These are phyloP conservation scores for Posidonia australis DNA, from an alignment of 106 monocot species.

Conservation along the genomic window DNA sequence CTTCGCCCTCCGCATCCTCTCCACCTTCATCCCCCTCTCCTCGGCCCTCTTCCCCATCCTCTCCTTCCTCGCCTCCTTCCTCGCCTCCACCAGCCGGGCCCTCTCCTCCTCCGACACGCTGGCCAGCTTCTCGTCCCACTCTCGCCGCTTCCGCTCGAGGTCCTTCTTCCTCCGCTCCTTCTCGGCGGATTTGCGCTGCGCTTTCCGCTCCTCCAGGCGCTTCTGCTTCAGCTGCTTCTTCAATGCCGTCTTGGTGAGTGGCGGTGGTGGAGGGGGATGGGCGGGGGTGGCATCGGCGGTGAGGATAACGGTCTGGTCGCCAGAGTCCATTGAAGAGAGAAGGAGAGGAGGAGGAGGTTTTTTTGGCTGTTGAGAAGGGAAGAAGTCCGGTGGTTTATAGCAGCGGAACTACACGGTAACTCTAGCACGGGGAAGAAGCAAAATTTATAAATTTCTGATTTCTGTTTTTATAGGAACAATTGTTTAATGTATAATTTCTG, in stretches of 20 bases:
- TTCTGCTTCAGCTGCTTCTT: constrained; percentile 74
- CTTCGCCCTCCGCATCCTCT: constrained; percentile 35
- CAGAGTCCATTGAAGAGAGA: not conserved
- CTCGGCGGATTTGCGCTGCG: constrained; percentile 58
- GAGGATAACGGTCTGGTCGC: not conserved
- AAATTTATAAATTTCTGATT: too few relatives aligned
- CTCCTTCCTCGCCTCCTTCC: constrained; percentile 40
- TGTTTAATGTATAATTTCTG: too few relatives aligned
- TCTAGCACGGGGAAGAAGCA: too few relatives aligned
- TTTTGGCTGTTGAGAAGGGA: too few relatives aligned
- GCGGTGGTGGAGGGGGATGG: not conserved
- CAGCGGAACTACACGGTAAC: too few relatives aligned
- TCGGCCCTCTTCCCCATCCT: constrained; percentile 36
- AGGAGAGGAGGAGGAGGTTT: too few relatives aligned
- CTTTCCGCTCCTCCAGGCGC: constrained; percentile 44
- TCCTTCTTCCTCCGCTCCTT: constrained; percentile 60
- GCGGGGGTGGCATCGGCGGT: not conserved
- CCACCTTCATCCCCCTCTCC: constrained; percentile 33
- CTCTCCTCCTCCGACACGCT: constrained; percentile 55
- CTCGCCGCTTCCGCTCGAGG: constrained; percentile 48
- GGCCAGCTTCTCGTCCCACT: constrained; percentile 74
- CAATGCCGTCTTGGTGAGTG: constrained; percentile 64
- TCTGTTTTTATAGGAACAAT: too few relatives aligned
- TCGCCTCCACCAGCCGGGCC: constrained; percentile 27
- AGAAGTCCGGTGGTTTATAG: too few relatives aligned